A percentile compares a stretch with the other conserved stretches of the same genome.
phyloP scores from a whole-genome alignment of 2,329 filamentous ascomycete species.

The Emmonsiellopsis sp. region DNA sequence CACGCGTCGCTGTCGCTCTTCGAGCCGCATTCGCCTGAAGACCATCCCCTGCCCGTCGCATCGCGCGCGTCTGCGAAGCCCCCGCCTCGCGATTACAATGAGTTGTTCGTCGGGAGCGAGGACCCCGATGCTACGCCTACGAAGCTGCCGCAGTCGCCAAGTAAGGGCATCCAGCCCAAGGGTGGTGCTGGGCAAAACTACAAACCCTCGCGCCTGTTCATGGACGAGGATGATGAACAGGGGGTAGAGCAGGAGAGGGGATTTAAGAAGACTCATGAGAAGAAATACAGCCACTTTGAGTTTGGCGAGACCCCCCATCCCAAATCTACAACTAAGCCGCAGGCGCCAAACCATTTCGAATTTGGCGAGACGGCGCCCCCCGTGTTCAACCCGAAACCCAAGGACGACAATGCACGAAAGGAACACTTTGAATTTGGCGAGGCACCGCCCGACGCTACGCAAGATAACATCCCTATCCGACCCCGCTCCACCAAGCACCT shows the following conservation, averaged over 20 bases:
- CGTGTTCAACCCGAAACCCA: neutral
- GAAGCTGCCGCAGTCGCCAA: constrained; percentile 1
- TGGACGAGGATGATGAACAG: constrained; percentile 35
- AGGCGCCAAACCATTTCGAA: constrained; percentile 6
- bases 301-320: constrained; percentile 44
- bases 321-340: constrained; percentile 1
- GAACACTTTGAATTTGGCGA: constrained; percentile 42
- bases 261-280: constrained; percentile 54
- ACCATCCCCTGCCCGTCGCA: constrained; percentile 47
- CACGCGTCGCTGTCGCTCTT: constrained; percentile 64
- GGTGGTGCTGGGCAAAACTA: constrained; percentile 42
- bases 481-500: constrained; percentile 35
- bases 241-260: constrained; percentile 38
- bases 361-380: constrained; percentile 2
- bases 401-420: constrained; percentile 52
- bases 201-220: constrained; percentile 46
- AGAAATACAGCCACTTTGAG: constrained; percentile 79
- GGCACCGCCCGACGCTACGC: neutral
- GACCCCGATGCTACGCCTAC: constrained; percentile 28
- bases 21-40: constrained; percentile 53
- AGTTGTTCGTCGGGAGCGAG: constrained; percentile 52
- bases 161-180: constrained; percentile 29
- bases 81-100: constrained; percentile 54
- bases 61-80: constrained; percentile 62
- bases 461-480: constrained; percentile 1